Base-by-base conservation (phyloP, 768 basidiomycete species). In the Boletus rubescentipes region DNA sequence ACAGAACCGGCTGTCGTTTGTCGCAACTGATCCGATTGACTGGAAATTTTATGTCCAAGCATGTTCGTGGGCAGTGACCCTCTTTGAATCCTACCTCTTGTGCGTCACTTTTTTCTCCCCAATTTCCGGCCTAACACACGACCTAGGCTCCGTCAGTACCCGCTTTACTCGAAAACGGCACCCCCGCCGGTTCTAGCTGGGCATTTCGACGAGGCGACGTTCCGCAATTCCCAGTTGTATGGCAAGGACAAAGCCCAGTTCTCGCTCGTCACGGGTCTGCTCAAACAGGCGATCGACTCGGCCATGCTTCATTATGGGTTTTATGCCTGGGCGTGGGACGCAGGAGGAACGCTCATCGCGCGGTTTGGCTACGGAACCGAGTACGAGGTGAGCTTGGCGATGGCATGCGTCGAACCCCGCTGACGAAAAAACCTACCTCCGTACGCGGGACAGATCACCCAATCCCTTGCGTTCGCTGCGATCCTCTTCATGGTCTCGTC, bases 191-290 rank as follows among this genome's bases (percentile, higher is more conserved):
- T 82, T 4, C 80, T 97, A 4, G 84, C 81, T 4, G 70, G 71
- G 2, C 86, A 93, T 67, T 86, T 95, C 61, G 78, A 80, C 15
- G 66, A 73, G 10, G 82, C 86, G 3, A 85, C 84, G 14, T 96
- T 95, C 70, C 77, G 84, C 56, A 97, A 97, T 64, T 94, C 93
- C 0, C 96, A 99, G 69, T 74, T 79, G 38, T 99, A 99, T 73
- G 93, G 93, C 18, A 83, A 80, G 46, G 91, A 93, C 79, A 97
- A 97, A 73, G 90, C 93, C 11, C 81, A 81, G 63, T 95, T 89
- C 69, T 82, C 86, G 3, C 71, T 96, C 37, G 66, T 91, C 61
- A 84, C 88, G 0, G 84, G 86, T 2, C 59, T 94, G 48, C 88
- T 83, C 70, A 86, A 86, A 64, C 91, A 93, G 66, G 60, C 76